Evolutionary conservation across 2,329 filamentous ascomycete genomes (phyloP).

Genomic region (Zasmidium citrigriseum): DNA sequence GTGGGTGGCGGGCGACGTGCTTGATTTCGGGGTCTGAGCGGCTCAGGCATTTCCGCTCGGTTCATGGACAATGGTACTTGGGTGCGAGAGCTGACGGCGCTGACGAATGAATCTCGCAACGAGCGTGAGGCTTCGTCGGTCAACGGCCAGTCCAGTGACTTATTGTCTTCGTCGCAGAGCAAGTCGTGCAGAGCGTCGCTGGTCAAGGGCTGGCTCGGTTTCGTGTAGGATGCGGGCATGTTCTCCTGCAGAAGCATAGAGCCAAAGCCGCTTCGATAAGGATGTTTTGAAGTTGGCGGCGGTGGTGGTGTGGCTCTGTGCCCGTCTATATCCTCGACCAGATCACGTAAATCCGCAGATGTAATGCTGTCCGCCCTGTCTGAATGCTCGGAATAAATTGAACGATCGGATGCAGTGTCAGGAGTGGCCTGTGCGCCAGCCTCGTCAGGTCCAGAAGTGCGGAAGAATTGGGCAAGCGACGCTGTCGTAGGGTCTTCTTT

Average conservation of each 20-base stretch:
- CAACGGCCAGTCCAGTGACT: not conserved
- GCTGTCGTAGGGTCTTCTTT: not conserved
- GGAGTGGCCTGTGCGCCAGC: not conserved
- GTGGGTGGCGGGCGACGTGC: not conserved
- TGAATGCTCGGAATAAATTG: constrained; percentile 3
- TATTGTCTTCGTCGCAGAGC: not conserved
- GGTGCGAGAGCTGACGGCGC: not conserved
- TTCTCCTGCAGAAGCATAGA: not conserved
- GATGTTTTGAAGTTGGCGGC: constrained; percentile 7
- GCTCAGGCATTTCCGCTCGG: not conserved
- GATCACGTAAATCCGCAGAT: constrained; percentile 6
- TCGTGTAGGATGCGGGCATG: not conserved
- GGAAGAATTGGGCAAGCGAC: not conserved
- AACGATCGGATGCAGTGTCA: not conserved
- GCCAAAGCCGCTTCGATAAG: constrained; percentile 14
- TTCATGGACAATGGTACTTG: not conserved
- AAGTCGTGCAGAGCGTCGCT: not conserved
- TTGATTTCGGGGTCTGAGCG: not conserved
- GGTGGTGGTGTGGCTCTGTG: no score
- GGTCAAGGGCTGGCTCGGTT: not conserved
- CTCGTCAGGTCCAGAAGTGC: not conserved
- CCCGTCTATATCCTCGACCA: not conserved
- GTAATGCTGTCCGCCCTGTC: constrained; percentile 7
- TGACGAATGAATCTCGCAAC: not conserved
- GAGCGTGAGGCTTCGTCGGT: not conserved